Evolutionary conservation across 23 red algal species (phyloP), one percentile per base, ranked within the genome.

Genomic region (Pyropia haitanensis): DNA sequence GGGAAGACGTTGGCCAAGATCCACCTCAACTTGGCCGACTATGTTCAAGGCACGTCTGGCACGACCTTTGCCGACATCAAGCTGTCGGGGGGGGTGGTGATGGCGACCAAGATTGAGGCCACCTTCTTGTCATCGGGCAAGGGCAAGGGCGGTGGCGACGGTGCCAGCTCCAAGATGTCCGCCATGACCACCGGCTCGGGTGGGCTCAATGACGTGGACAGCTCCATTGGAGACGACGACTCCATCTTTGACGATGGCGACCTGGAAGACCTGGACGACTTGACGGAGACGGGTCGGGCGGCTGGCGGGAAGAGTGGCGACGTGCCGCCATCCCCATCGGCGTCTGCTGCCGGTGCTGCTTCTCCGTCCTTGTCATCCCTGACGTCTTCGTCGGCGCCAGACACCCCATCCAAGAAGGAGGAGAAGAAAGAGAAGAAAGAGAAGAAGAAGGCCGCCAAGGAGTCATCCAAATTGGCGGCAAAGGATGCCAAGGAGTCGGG

Each of bases 11-110:
- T 88, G 12, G 83, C 63, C 3, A 88, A 88, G 52, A 63, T 88
- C n/a, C 28, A 65, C 1, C 18, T 88, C 52, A 67, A 88, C 60
- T 18, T 88, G 23, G 67, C 73, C 28, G 73, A 88, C 33, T 78
- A 88, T 56, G 70, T 87, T 17, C 57, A 72, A 44, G 81, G 81
- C 27, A 61, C 81, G 6, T 76, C 70, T 56, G 75, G 81, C 34
- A 87, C 81, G 14, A 72, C 76, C 7, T 87, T 87, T 87, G 81
- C 81, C 4, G 81, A 87, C 65, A 46, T 87, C 15, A 87, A 75
- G 21, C 46, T 87, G 27, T 87, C 81, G 18, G 71, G 76, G 60
- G 81, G 81, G 29, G 59, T 72, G 14, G 76, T 60, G 34, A 44
- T 87, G 30, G 71, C 76, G 18, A 87, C 81, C 53, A 87, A 77